Base-by-base conservation (phyloP, 1,284 basidiomycete species). In the Coniferiporia weirii region DNA sequence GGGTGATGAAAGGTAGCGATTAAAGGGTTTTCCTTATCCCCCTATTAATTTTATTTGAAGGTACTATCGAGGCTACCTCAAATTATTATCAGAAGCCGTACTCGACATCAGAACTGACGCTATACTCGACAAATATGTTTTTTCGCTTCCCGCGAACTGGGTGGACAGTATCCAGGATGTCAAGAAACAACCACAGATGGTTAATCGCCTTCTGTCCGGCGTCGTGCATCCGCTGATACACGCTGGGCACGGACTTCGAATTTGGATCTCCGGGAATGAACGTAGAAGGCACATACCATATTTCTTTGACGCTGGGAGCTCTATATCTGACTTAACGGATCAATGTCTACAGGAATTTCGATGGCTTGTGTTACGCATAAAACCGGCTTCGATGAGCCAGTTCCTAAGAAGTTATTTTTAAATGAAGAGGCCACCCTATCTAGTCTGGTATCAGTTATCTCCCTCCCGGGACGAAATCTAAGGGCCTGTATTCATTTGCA, bases 161-260 rank as follows among this genome's bases (percentile, higher is more conserved):
- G 70, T 60, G 10, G 52, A 65, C 0, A 66, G 66, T 0, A 64
- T 65, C 13, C 52, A 48, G 22, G 64, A 65, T 9, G 62, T 65
- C 15, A 68, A 72, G 34, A 65, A 70, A 50, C 75, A 79, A 35
- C 80, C 82, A 1, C 70, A 78, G 62, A 87, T 89, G 84, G 67
- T 87, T 3, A 79, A 76, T 62, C 78, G 85, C 4, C 76, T 86
- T 64, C 63, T 87, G 8, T 76, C 78, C 6, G 82, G 81, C 10
- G 69, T 87, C 12, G 48, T 88, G 0, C 87, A 89, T 61, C 84
- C 85, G 0, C 67, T 87, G 61, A 87, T 89, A 38, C 84, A 87
- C 61, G 64, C 74, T 0, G 85, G 83, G 1, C 85, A 84, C 67
- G 87, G 84, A 2, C 68, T 77, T n/a, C 3, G 87, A 89, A 66